Evolutionary conservation across 345 rosid genomes (phyloP).

Genomic region (Eucalyptus shirleyi): DNA sequence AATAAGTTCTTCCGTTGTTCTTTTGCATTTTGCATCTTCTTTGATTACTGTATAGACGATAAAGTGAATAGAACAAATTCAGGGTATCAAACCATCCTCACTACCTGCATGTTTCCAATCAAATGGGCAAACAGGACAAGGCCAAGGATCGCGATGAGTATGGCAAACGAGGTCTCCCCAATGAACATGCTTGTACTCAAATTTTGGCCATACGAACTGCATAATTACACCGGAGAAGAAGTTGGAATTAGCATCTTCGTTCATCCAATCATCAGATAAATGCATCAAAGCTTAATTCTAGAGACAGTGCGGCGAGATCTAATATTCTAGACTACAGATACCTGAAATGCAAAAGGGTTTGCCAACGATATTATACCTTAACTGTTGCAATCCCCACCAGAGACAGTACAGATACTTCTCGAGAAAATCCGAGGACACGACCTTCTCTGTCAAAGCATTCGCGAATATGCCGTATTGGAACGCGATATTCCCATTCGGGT

Average conservation of each 20-base stretch:
- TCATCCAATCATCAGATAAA: background rate
- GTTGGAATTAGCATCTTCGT: background rate
- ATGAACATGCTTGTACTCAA: slow-evolving; percentile 26
- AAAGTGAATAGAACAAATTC: background rate
- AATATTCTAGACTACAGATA: background rate
- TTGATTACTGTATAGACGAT: background rate
- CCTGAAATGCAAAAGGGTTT: background rate
- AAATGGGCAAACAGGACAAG: slow-evolving; percentile 38
- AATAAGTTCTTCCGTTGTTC: background rate
- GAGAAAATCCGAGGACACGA: slow-evolving; percentile 33
- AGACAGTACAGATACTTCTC: slow-evolving; percentile 76
- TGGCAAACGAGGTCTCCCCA: slow-evolving; percentile 34
- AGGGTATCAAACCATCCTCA: background rate
- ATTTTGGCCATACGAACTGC: slow-evolving; percentile 36
- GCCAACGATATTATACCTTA: slow-evolving; percentile 32
- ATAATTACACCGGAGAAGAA: background rate
- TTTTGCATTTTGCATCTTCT: background rate
- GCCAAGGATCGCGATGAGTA: slow-evolving; percentile 30
- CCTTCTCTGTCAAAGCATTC: slow-evolving; percentile 39
- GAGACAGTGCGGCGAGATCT: background rate
- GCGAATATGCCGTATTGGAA: slow-evolving; percentile 58
- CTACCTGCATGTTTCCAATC: slow-evolving; percentile 52
- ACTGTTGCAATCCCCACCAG: slow-evolving; percentile 90
- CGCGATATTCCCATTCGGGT: slow-evolving; percentile 12
- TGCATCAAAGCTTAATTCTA: background rate